phyloP scores from a whole-genome alignment of 2,329 filamentous ascomycete genomes.

The Colletotrichum truncatum region DNA sequence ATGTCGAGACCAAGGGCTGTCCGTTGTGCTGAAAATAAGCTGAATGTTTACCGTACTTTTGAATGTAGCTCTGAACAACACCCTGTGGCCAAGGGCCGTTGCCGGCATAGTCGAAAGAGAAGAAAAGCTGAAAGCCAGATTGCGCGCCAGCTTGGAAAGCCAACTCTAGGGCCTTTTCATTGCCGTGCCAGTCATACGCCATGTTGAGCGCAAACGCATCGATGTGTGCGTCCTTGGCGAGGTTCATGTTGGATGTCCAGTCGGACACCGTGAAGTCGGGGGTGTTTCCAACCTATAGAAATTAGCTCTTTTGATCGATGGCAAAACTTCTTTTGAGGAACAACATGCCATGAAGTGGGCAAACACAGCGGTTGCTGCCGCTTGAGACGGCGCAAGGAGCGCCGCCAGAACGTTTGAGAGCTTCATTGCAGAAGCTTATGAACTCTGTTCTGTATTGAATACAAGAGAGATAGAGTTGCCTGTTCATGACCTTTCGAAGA shows the following conservation, averaged over 20 bases:
- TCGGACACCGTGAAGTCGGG: constrained; percentile 43
- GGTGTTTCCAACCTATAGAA: constrained; percentile 7
- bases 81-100: constrained; percentile 26
- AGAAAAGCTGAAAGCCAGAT: constrained; percentile 39
- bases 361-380: constrained; percentile 5
- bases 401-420: too few species aligned
- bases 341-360: constrained; percentile 23
- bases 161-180: neutral
- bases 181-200: neutral
- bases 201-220: constrained; percentile 38
- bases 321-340: too few species aligned
- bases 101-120: constrained; percentile 39
- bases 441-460: too few species aligned
- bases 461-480: too few species aligned
- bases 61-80: neutral
- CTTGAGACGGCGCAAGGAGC: neutral
- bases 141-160: constrained; percentile 26
- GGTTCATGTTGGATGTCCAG: constrained; percentile 55
- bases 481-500: too few species aligned
- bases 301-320: neutral
- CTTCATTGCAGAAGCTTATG: too few species aligned
- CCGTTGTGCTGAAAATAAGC: constrained; percentile 34
- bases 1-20: constrained; percentile 49
- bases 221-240: constrained; percentile 49
- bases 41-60: neutral